Evolutionary conservation across 495 filamentous ascomycete species (phyloP).

Genomic region (Hypoxylon lenormandii): DNA sequence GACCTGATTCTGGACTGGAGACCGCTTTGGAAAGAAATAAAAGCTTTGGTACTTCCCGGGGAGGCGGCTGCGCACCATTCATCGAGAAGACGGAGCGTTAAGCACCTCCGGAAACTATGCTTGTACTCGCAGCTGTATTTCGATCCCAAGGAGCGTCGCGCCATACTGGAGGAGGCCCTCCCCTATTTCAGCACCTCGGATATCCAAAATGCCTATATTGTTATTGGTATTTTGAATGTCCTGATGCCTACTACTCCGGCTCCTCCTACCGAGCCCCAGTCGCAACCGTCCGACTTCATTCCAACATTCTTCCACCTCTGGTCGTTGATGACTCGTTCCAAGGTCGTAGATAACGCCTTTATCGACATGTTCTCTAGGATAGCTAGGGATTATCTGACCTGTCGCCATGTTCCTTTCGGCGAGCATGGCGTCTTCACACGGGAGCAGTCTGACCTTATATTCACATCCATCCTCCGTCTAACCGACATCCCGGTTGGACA

Average conservation of each 20-base stretch:
- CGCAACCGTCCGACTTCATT: slow-evolving; percentile 82
- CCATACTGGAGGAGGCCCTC: slow-evolving; percentile 91
- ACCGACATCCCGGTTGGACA: slow-evolving; percentile 98
- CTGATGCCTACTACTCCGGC: slow-evolving; percentile 87
- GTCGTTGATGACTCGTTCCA: slow-evolving; percentile 91
- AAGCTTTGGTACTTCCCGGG: slow-evolving; percentile 84
- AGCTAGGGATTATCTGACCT: slow-evolving; percentile 81
- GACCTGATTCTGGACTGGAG: slow-evolving; percentile 93
- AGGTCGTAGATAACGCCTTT: slow-evolving; percentile 84
- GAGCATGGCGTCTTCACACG: slow-evolving; percentile 90
- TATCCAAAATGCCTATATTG: slow-evolving; percentile 87
- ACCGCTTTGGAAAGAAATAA: slow-evolving; percentile 90
- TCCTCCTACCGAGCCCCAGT: slow-evolving; percentile 74
- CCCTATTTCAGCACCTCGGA: slow-evolving; percentile 97
- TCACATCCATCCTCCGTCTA: slow-evolving; percentile 87
- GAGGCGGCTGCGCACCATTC: slow-evolving; percentile 71
- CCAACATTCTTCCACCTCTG: slow-evolving; percentile 96
- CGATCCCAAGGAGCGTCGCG: slow-evolving; percentile 83
- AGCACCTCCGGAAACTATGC: slow-evolving; percentile 81
- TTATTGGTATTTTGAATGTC: slow-evolving; percentile 84
- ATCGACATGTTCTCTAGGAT: slow-evolving; percentile 89
- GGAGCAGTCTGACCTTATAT: slow-evolving; percentile 91
- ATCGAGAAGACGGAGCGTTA: slow-evolving; percentile 58
- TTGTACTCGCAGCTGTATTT: slow-evolving; percentile 91
- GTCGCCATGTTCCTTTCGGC: slow-evolving; percentile 80